Percentiles rank a stretch among this genome's conserved stretches.
phyloP scores from a whole-genome alignment of 805 yeast species.

The Metschnikowia santaceciliae region DNA sequence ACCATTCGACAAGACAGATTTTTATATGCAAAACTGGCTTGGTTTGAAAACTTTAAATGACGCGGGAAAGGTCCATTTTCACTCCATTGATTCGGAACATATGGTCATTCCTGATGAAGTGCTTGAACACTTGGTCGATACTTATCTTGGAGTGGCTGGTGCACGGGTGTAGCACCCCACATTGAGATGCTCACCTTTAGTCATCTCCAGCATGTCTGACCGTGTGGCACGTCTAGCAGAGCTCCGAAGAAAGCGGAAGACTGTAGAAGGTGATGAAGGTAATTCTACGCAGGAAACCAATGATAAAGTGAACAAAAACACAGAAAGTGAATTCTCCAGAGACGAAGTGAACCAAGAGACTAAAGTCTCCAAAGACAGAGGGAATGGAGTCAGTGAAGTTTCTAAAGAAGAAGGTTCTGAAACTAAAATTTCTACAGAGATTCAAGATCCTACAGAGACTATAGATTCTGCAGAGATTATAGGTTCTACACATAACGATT shows the following conservation, averaged over 20 bases:
- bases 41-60: slow-evolving; percentile 53
- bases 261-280: neutral
- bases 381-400: no score
- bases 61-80: slow-evolving; percentile 43
- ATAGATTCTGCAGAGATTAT: no score
- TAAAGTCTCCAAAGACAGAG: no score
- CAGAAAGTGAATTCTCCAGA: no score
- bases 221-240: slow-evolving; percentile 18
- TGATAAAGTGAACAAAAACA: neutral
- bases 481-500: no score
- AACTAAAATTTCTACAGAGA: no score
- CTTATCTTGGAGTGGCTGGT: neutral
- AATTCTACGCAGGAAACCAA: neutral
- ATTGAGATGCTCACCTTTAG: neutral
- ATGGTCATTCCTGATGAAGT: slow-evolving; percentile 59
- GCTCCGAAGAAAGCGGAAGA: slow-evolving; percentile 11
- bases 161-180: slow-evolving; percentile 8
- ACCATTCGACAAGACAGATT: slow-evolving; percentile 45
- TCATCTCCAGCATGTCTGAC: slow-evolving; percentile 9
- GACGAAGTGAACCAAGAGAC: no score
- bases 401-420: no score
- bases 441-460: no score
- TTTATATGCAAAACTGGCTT: slow-evolving; percentile 52
- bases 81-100: slow-evolving; percentile 54
- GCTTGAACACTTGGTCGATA: slow-evolving; percentile 19